Base-by-base conservation (phyloP, 2,329 filamentous ascomycete genomes). In the Cryoendolithus antarcticus region DNA sequence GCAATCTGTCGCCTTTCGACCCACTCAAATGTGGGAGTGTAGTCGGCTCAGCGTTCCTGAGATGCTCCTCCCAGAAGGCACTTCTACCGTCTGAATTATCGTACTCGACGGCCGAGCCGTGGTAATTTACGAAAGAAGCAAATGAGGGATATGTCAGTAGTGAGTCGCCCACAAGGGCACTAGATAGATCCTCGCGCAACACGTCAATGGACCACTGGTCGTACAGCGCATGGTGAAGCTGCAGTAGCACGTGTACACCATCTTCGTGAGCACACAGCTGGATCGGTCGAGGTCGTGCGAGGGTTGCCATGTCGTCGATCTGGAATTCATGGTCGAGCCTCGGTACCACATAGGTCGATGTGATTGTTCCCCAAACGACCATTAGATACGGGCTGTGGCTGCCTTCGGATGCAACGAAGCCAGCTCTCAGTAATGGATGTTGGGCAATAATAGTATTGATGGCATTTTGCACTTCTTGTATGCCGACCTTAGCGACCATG, bases 131-230 rank as follows among this genome's bases (percentile, higher is more conserved):
- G 7, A 27, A 27, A 8, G 24, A 6, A 27, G 24, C 7, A 49
- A 84, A 93, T 15, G 76, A 67, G 1, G 75, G 73, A 21, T 78
- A 67, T 1, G 49, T 32, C 0, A 44, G 47, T 9, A 54, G 30
- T 1, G 49, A n/a, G 2, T 51, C 39, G 6, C 55, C 56, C 11
- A 47, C 42, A 53, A 82, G 51, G 1, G 81, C 47, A 0, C 51
- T 52, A 3, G 71, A 66, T 4, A 93, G 62, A 55, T 94, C 85
- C 19, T 70, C 63, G 0, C 93, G 60, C 24, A 89, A 65, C 38
- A 94, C 82, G 53, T 61, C 58, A 8, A 86, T 71, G 0, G 86
- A 88, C 88, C 88, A 95, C n/a, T 86, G 88, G 58, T 95, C 88
- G 53, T 93, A 95, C 1, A 93, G 57, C 1, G 84, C 77, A 59